phyloP scores from a whole-genome alignment of 2,329 filamentous ascomycete genomes.

The Fusarium foetens region DNA sequence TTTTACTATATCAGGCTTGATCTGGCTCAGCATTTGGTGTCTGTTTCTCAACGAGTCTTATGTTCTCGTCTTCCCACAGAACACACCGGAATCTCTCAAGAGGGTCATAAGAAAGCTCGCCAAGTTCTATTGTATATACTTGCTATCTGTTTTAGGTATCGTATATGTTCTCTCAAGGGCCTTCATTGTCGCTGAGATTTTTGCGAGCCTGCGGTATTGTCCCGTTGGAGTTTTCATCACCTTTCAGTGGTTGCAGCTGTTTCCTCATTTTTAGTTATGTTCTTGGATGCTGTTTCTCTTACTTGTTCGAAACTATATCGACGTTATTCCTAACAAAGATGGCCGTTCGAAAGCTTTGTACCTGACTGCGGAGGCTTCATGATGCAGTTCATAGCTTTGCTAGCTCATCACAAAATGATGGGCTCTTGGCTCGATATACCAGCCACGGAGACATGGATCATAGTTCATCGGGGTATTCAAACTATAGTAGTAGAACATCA shows the following conservation, averaged over 20 bases:
- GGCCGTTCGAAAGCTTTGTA: no score
- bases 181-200: background rate
- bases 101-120: background rate
- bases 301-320: no score
- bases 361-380: no score
- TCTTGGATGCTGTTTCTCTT: rapidly evolving
- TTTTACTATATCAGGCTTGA: background rate
- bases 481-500: no score
- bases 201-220: background rate
- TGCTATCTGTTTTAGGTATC: background rate
- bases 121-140: background rate
- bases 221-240: background rate
- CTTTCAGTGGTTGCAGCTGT: background rate
- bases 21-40: background rate
- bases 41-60: background rate
- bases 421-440: no score
- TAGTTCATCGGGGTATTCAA: no score
- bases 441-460: no score
- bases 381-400: no score
- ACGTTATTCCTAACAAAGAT: no score
- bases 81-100: background rate
- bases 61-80: background rate
- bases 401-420: no score
- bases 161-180: background rate
- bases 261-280: background rate